Conservation (phyloP, 805 yeast species). For the Metschnikowia cubensis region DNA sequence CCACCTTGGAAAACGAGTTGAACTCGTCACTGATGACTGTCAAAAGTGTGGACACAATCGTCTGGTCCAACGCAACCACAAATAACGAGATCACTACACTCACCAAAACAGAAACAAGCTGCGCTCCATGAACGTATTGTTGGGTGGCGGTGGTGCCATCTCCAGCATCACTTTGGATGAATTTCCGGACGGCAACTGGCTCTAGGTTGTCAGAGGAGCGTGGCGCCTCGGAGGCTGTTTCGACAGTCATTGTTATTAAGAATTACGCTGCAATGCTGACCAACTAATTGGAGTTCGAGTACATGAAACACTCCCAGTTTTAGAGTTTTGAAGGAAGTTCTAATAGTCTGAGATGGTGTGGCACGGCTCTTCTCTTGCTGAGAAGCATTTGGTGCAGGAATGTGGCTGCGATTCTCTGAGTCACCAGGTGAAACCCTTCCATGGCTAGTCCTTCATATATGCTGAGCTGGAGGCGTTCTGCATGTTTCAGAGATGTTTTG, state of each 20-base stretch:
- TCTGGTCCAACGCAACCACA: conserved; percentile 52
- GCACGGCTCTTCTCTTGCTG: background rate
- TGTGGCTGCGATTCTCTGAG: background rate
- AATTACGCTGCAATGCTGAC: background rate
- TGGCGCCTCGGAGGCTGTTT: background rate
- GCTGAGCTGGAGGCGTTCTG: too few relatives aligned
- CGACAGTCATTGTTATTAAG: background rate
- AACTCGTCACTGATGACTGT: conserved; percentile 49
- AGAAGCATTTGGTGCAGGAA: background rate
- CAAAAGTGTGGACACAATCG: conserved; percentile 52
- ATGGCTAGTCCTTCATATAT: too few relatives aligned
- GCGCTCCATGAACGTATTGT: conserved; percentile 30
- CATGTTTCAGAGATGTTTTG: too few relatives aligned
- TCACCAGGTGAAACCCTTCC: background rate
- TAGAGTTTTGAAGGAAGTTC: background rate
- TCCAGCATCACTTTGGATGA: conserved; percentile 36
- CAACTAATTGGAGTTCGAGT: too few relatives aligned
- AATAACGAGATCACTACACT: conserved; percentile 31
- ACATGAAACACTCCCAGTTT: background rate
- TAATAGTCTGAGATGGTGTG: background rate
- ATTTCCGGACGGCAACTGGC: conserved; percentile 1
- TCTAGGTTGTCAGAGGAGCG: background rate
- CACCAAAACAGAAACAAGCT: conserved; percentile 22
- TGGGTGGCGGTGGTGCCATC: conserved; percentile 38
- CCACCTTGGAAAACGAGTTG: conserved; percentile 46